Conservation (phyloP, 129 eudicot species). For the Oenanthe sinensis region DNA sequence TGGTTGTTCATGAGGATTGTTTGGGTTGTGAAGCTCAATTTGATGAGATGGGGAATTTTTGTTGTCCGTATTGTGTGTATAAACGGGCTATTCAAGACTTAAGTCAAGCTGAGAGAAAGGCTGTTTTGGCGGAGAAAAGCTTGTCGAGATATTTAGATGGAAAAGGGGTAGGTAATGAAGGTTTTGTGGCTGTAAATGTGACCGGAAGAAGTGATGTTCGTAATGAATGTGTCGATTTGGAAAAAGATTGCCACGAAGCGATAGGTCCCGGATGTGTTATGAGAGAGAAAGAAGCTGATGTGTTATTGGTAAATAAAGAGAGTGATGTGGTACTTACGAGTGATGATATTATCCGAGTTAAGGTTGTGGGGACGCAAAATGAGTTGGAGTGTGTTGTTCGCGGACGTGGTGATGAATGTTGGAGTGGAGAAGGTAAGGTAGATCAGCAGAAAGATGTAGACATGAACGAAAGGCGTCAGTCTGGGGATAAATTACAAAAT, state of each 20-base stretch:
- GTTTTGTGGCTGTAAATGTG: neutral
- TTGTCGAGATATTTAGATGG: slow-evolving; percentile 38
- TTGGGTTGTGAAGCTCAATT: slow-evolving; percentile 42
- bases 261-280: neutral
- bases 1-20: slow-evolving; percentile 53
- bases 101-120: slow-evolving; percentile 25
- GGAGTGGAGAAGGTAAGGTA: slow-evolving; percentile 7
- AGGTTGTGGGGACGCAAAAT: slow-evolving; percentile 19
- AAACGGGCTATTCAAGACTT: slow-evolving; percentile 23
- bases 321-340: neutral
- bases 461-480: slow-evolving; percentile 11
- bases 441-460: slow-evolving; percentile 8
- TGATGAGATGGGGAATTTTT: slow-evolving; percentile 40
- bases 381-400: slow-evolving; percentile 9
- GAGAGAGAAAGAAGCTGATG: slow-evolving; percentile 18
- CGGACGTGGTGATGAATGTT: slow-evolving; percentile 3
- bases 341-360: slow-evolving; percentile 13
- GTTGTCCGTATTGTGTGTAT: slow-evolving; percentile 61
- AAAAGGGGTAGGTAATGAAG: slow-evolving; percentile 11
- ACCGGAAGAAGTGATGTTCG: neutral
- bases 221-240: slow-evolving; percentile 11
- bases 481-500: slow-evolving; percentile 11
- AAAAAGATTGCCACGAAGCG: slow-evolving; percentile 12
- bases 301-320: slow-evolving; percentile 5
- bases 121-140: slow-evolving; percentile 33